Percentiles rank a stretch among this genome's conserved stretches.
Conservation (phyloP, 441 rosid genomes). For the Corymbia calophylla region DNA sequence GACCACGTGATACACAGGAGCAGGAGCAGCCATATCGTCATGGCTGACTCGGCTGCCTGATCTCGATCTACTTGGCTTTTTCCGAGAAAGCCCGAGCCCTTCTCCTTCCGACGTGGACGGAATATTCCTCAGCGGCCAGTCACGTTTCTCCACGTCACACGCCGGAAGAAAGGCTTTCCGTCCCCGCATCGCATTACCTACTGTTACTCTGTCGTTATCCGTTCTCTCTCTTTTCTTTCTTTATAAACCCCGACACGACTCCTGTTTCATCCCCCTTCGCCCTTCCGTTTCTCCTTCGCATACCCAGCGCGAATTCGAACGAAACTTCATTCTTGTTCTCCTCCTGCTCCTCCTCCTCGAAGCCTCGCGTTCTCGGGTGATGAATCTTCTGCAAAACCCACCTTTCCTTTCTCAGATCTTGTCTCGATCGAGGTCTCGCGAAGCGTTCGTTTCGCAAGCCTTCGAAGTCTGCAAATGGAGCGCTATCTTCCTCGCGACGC, state of each 20-base stretch:
- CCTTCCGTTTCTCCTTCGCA: not conserved
- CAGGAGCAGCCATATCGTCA: not conserved
- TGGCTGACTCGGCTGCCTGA: not conserved
- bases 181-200: not conserved
- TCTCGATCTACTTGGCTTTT: not conserved
- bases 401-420: conserved; percentile 3
- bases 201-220: not conserved
- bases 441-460: not conserved
- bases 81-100: not conserved
- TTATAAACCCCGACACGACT: not conserved
- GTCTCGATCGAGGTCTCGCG: not conserved
- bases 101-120: not conserved
- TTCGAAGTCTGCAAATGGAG: not conserved
- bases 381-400: not conserved
- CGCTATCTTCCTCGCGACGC: not conserved
- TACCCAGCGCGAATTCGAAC: not conserved
- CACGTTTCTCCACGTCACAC: not conserved
- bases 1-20: not conserved
- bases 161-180: not conserved
- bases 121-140: not conserved
- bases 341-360: not conserved
- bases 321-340: not conserved
- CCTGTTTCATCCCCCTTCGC: not conserved
- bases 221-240: not conserved
- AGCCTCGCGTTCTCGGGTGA: not conserved